phyloP scores from a whole-genome alignment of 371 early-diverging fungal genomes.

The Ordospora colligata region DNA sequence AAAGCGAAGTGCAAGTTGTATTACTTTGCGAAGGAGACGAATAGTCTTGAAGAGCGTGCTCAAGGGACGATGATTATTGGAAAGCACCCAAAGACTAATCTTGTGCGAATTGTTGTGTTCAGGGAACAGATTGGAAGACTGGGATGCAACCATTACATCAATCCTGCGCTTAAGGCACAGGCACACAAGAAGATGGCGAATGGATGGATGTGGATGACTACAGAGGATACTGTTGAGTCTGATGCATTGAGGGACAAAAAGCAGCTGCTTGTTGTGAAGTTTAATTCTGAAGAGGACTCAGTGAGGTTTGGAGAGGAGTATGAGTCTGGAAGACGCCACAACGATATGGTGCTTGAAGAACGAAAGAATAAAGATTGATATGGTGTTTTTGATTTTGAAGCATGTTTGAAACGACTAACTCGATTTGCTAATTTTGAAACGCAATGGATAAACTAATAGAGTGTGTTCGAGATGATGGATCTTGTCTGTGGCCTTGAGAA shows the following conservation, averaged over 20 bases:
- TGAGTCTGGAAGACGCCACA: slow-evolving; percentile 28
- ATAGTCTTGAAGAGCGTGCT: slow-evolving; percentile 46
- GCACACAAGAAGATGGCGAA: slow-evolving; percentile 12
- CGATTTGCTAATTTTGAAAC: background rate
- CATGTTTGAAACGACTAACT: background rate
- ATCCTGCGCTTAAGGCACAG: slow-evolving; percentile 7
- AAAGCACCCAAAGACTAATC: background rate
- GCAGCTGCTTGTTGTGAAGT: slow-evolving; percentile 47
- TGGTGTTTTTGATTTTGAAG: background rate
- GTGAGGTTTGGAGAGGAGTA: slow-evolving; percentile 43
- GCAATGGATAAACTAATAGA: background rate
- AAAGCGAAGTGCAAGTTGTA: slow-evolving; percentile 41
- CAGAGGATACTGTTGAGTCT: slow-evolving; percentile 44
- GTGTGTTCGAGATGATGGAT: background rate
- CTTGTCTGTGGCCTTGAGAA: background rate
- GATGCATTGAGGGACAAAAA: slow-evolving; percentile 11
- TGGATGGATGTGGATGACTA: slow-evolving; percentile 49
- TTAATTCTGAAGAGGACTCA: slow-evolving; percentile 33
- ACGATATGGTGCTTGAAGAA: slow-evolving; percentile 23
- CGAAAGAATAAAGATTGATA: slow-evolving; percentile 4
- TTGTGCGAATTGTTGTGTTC: slow-evolving; percentile 45
- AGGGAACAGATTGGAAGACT: slow-evolving; percentile 43
- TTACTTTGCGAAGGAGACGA: slow-evolving; percentile 21
- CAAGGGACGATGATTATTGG: slow-evolving; percentile 41
- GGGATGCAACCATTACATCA: slow-evolving; percentile 55